These are phyloP conservation scores for Candida maltosa DNA, from an alignment of 805 yeast species.

Conservation along the genomic window DNA sequence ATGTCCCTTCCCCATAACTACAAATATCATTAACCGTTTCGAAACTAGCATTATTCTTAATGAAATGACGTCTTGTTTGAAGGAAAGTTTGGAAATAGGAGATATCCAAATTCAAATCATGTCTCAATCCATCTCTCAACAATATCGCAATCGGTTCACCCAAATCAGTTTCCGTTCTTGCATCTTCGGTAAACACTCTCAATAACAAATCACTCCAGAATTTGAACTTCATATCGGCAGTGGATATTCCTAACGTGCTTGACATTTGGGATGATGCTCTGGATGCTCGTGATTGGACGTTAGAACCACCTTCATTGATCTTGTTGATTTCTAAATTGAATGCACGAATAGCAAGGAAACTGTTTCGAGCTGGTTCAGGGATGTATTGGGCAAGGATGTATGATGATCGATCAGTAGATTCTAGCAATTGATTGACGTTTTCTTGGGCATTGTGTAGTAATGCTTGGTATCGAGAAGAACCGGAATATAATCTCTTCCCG, in stretches of 20 bases:
- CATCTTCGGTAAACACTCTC: slow-evolving; percentile 36
- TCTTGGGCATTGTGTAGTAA: slow-evolving; percentile 26
- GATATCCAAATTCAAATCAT: slow-evolving; percentile 49
- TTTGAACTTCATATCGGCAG: slow-evolving; percentile 56
- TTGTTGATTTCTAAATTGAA: slow-evolving; percentile 63
- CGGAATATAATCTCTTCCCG: neutral
- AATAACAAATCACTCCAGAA: slow-evolving; percentile 70
- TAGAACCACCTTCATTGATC: slow-evolving; percentile 32
- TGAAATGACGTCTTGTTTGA: slow-evolving; percentile 53
- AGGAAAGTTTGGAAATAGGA: slow-evolving; percentile 57
- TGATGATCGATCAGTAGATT: slow-evolving; percentile 57
- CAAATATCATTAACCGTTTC: slow-evolving; percentile 56
- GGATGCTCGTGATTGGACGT: slow-evolving; percentile 20
- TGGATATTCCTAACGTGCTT: slow-evolving; percentile 33
- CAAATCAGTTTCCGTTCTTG: slow-evolving; percentile 30
- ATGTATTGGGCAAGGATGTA: slow-evolving; percentile 64
- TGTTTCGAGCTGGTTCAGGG: slow-evolving; percentile 61
- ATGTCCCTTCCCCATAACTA: slow-evolving; percentile 76
- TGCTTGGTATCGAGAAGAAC: slow-evolving; percentile 4
- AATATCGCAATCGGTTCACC: slow-evolving; percentile 68
- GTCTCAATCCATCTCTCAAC: slow-evolving; percentile 48
- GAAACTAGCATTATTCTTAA: slow-evolving; percentile 39
- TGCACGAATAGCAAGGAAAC: slow-evolving; percentile 61
- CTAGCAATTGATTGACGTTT: slow-evolving; percentile 45
- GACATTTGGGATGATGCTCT: slow-evolving; percentile 28